Percentiles rank a stretch among this genome's conserved stretches.
These are phyloP conservation scores for Toxicodendron radicans DNA, from an alignment of 345 rosid genomes.

Conservation along the genomic window DNA sequence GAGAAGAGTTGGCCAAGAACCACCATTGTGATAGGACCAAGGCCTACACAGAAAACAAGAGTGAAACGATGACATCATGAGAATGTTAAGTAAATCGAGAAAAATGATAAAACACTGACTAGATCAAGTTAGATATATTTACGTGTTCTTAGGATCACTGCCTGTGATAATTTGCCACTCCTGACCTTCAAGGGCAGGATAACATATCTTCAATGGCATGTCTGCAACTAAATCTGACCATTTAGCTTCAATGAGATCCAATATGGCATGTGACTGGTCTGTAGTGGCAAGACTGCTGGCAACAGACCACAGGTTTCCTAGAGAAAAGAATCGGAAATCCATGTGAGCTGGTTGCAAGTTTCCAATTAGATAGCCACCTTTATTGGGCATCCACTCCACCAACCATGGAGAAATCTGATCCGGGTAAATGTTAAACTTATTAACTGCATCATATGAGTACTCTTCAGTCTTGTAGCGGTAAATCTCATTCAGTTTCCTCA, in stretches of 20 bases:
- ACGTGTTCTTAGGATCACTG: constrained; percentile 95
- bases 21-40: constrained; percentile 96
- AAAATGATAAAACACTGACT: constrained; percentile 2
- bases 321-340: constrained; percentile 90
- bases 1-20: constrained; percentile 96
- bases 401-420: constrained; percentile 90
- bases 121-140: constrained; percentile 18
- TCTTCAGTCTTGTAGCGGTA: constrained; percentile 86
- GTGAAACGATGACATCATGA: background rate
- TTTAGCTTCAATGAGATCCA: constrained; percentile 74
- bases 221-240: constrained; percentile 82
- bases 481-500: constrained; percentile 62
- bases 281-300: constrained; percentile 51
- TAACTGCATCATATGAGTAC: constrained; percentile 88
- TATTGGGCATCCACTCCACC: constrained; percentile 89
- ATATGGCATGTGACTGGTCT: constrained; percentile 60
- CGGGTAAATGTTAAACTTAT: constrained; percentile 95
- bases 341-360: constrained; percentile 94
- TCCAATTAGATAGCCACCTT: constrained; percentile 72
- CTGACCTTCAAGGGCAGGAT: constrained; percentile 76
- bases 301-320: constrained; percentile 85
- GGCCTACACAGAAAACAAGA: constrained; percentile 51
- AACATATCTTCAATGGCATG: constrained; percentile 94
- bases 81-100: background rate
- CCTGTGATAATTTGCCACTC: constrained; percentile 95